Base-by-base conservation (phyloP, 306 rosid species). In the Ormosia emarginata region DNA sequence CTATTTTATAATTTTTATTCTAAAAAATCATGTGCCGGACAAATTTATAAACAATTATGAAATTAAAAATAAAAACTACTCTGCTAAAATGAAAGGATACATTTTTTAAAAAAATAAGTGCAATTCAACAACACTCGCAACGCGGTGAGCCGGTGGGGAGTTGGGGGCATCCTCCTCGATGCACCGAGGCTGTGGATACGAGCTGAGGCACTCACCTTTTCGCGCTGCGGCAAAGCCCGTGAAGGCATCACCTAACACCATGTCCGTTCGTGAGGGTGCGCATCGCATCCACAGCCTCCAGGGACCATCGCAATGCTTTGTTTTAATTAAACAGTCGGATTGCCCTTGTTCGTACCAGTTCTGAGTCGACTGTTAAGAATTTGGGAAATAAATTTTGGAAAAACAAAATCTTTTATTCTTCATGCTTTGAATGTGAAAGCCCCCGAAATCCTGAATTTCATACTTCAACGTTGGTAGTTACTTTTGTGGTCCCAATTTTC, bases 391-490 rank as follows among this genome's bases (percentile, higher is more conserved):
- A 14, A 67, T 56, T 52, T 43, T 34, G 4, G 8, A 5, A 13
- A 11, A 33, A 33, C 55, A 34, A 15, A 62, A 36, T 10, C 18
- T 15, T 18, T 49, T 63, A 49, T 59, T 10, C 29, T 69, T 62
- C 61, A 69, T 67, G 44, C 30, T 55, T 72, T 55, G 15, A 50
- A 37, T 18, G 57, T 64, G 53, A 71, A 62, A 70, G 82, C 47
- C 66, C 36, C 63, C 64, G 33, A 65, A 72, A 65, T 71, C 36
- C 63, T 71, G 33, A 65, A 72, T 72, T 71, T 79, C 39, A 44
- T 40, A 55, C 24, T 49, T 44, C 53, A 77, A 72, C n/a, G 12
- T 64, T 5, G 3, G 40, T 7, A 77, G 46, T 63, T 63, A 63
- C 50, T 76, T 55, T 15, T 41, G 17, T 6, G 17, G 47, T 61